Percentiles rank a stretch among this genome's conserved stretches.
Evolutionary conservation across 768 basidiomycete genomes (phyloP).

Genomic region (Gymnopilus dilepis): DNA sequence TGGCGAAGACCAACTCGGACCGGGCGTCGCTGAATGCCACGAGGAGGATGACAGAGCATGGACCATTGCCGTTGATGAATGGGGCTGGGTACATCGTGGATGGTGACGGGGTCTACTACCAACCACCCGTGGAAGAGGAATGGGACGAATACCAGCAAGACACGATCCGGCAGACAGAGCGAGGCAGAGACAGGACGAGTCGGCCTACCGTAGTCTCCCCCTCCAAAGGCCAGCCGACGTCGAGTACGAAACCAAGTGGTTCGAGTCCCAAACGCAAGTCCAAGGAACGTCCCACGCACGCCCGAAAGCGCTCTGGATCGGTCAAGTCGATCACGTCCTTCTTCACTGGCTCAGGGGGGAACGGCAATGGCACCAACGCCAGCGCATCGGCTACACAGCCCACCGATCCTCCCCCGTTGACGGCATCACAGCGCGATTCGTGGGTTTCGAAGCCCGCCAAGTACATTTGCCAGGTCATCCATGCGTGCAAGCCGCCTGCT

Average conservation of each 20-base stretch:
- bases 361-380: conserved; percentile 19
- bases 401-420: conserved; percentile 29
- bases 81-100: conserved; percentile 23
- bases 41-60: conserved; percentile 5
- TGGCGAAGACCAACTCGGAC: conserved; percentile 22
- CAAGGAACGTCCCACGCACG: conserved; percentile 30
- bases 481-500: conserved; percentile 67
- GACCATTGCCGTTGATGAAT: conserved; percentile 8
- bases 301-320: conserved; percentile 39
- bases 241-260: conserved; percentile 8
- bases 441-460: conserved; percentile 56
- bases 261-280: conserved; percentile 24
- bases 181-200: conserved; percentile 1
- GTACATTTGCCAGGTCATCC: conserved; percentile 72
- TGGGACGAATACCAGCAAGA: conserved; percentile 15
- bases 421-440: conserved; percentile 41
- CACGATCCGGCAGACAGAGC: conserved; percentile 2
- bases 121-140: conserved; percentile 11
- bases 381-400: conserved; percentile 10
- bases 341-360: conserved; percentile 29
- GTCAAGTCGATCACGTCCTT: conserved; percentile 41
- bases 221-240: conserved; percentile 1
- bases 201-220: neutral
- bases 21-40: neutral
- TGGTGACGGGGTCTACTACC: conserved; percentile 25